Conservation (phyloP, 768 basidiomycete genomes). For the Boletus rufocinnamomeus region DNA sequence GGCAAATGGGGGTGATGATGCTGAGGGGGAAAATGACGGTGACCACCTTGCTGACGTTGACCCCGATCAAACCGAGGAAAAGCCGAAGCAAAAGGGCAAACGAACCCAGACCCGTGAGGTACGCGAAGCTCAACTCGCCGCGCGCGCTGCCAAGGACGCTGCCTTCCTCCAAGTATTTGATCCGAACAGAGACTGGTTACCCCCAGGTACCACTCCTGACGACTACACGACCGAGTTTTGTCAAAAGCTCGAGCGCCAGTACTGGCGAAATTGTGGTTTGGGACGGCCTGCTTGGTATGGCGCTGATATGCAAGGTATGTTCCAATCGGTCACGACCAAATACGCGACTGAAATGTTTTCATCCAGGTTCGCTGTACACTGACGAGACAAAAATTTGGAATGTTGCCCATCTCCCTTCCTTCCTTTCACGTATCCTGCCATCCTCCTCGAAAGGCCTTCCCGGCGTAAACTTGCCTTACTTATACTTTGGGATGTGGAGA, state of each 20-base stretch:
- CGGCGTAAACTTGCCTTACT: slow-evolving; percentile 95
- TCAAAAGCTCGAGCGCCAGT: slow-evolving; percentile 81
- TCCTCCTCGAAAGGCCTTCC: slow-evolving; percentile 71
- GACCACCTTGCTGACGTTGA: slow-evolving; percentile 12
- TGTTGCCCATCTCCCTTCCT: slow-evolving; percentile 87
- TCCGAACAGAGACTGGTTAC: slow-evolving; percentile 77
- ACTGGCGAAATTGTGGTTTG: slow-evolving; percentile 89
- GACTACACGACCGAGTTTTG: slow-evolving; percentile 93
- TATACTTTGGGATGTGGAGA: slow-evolving; percentile 99
- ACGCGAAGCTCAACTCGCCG: slow-evolving; percentile 51
- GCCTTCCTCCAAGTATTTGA: slow-evolving; percentile 72
- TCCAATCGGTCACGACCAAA: not conserved
- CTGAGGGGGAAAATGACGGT: slow-evolving; percentile 19
- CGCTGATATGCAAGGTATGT: slow-evolving; percentile 87
- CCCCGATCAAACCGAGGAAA: slow-evolving; percentile 35
- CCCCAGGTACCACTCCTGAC: slow-evolving; percentile 61
- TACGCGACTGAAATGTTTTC: not conserved
- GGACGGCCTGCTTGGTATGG: slow-evolving; percentile 97
- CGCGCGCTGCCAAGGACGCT: slow-evolving; percentile 44
- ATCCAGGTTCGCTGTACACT: slow-evolving; percentile 64
- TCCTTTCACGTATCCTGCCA: slow-evolving; percentile 79
- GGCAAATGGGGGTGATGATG: slow-evolving; percentile 14
- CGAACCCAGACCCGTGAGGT: slow-evolving; percentile 45
- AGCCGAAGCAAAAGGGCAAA: slow-evolving; percentile 42
- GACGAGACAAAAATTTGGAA: slow-evolving; percentile 87